Evolutionary conservation across 306 rosid genomes (phyloP).

Genomic region (Prunus armeniaca): DNA sequence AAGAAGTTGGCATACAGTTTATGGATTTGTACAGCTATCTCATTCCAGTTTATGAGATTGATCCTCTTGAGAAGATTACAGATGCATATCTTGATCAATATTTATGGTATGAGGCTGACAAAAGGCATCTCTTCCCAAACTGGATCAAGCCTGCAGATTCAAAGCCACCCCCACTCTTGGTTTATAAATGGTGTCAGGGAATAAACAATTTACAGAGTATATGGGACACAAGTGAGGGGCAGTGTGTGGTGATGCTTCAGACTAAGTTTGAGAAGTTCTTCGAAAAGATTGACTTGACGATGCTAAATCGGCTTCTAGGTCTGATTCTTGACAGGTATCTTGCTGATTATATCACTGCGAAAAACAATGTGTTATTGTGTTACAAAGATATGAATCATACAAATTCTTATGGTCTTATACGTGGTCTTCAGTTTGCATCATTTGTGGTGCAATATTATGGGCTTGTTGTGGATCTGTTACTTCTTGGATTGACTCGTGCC

Average conservation of each 20-base stretch:
- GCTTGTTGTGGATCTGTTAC: constrained; percentile 85
- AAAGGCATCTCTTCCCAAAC: constrained; percentile 95
- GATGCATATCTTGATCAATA: constrained; percentile 99
- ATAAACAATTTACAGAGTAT: constrained; percentile 87
- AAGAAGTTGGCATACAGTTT: constrained; percentile 98
- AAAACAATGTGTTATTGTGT: constrained; percentile 92
- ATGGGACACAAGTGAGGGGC: constrained; percentile 97
- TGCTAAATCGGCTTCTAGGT: constrained; percentile 95
- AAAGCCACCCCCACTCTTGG: constrained; percentile 98
- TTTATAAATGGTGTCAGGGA: constrained; percentile 99
- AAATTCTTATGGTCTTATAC: constrained; percentile 95
- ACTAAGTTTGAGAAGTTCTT: constrained; percentile 98
- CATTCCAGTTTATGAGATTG: constrained; percentile 98
- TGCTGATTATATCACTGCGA: constrained; percentile 98
- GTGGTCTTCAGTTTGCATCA: constrained; percentile 97
- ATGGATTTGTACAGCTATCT: constrained; percentile 97
- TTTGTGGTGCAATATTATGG: constrained; percentile 97
- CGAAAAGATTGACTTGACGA: constrained; percentile 94
- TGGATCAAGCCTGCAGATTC: constrained; percentile 99
- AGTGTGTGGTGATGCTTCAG: constrained; percentile 98
- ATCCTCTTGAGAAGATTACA: constrained; percentile 98
- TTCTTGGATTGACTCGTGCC: constrained; percentile 94
- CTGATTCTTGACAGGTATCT: constrained; percentile 90
- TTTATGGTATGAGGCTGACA: constrained; percentile 98
- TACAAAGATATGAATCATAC: constrained; percentile 99